Conservation (phyloP, 768 basidiomycete genomes). For the Tulasnella sp. region DNA sequence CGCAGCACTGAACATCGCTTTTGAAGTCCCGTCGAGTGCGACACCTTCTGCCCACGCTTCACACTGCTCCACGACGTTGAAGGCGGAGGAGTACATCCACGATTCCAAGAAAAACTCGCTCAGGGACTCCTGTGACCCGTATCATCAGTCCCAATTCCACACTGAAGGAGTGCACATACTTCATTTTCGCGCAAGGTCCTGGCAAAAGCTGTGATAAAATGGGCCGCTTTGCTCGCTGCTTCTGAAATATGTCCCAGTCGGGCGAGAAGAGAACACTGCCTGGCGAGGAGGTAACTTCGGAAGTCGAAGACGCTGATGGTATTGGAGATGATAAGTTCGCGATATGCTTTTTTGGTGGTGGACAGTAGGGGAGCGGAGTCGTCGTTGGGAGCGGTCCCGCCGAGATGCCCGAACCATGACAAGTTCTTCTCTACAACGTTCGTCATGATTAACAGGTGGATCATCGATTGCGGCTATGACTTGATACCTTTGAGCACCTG, state of each 20-base stretch:
- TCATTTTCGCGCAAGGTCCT: slow-evolving; percentile 60
- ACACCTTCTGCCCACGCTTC: slow-evolving; percentile 47
- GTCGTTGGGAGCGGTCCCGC: slow-evolving; percentile 54
- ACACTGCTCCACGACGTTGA: slow-evolving; percentile 70
- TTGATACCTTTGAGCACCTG: slow-evolving; percentile 28
- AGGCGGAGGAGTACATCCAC: slow-evolving; percentile 85
- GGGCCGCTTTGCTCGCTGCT: slow-evolving; percentile 52
- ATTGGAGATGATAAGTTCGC: slow-evolving; percentile 79
- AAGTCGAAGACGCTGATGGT: slow-evolving; percentile 91
- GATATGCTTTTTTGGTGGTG: slow-evolving; percentile 67
- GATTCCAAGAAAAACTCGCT: slow-evolving; percentile 72
- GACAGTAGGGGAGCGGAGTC: slow-evolving; percentile 76
- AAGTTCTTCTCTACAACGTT: slow-evolving; percentile 52
- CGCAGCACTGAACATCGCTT: slow-evolving; percentile 50
- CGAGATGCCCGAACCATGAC: slow-evolving; percentile 85
- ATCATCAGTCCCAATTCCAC: background rate
- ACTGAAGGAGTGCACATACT: slow-evolving; percentile 33
- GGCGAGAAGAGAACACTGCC: slow-evolving; percentile 68
- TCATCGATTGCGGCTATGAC: background rate
- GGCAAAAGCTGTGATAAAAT: slow-evolving; percentile 69
- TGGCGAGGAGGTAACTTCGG: slow-evolving; percentile 75
- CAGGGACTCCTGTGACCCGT: slow-evolving; percentile 34
- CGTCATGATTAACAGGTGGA: background rate
- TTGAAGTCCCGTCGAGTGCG: slow-evolving; percentile 36
- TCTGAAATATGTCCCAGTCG: slow-evolving; percentile 56